phyloP scores from a whole-genome alignment of 1,284 basidiomycete species.

The Malassezia japonica region DNA sequence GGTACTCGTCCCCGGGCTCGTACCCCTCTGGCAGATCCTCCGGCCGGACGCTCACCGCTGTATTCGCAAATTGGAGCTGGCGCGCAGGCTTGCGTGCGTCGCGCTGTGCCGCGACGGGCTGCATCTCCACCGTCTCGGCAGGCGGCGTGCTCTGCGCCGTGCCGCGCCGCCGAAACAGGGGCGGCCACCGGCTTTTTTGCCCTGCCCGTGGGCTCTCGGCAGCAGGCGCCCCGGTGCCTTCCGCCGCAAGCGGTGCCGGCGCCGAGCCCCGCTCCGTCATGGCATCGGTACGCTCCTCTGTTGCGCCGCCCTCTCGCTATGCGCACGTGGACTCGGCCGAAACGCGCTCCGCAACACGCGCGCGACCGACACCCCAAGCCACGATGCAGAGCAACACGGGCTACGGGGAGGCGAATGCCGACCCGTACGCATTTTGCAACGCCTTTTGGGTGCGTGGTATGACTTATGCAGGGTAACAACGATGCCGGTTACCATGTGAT shows the following conservation, averaged over 20 bases:
- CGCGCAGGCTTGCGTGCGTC: conserved; percentile 14
- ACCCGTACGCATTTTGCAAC: conserved; percentile 71
- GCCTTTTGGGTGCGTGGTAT: conserved; percentile 64
- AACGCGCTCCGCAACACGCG: neutral
- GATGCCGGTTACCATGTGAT: conserved; percentile 85
- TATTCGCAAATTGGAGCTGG: conserved; percentile 38
- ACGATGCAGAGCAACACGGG: conserved; percentile 8
- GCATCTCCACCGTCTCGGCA: neutral
- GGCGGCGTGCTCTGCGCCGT: too few species aligned
- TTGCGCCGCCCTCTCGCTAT: too few species aligned
- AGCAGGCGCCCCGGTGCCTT: too few species aligned
- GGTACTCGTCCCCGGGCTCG: conserved; percentile 36
- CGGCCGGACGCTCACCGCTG: conserved; percentile 30
- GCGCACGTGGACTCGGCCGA: conserved; percentile 5
- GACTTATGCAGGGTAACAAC: conserved; percentile 23
- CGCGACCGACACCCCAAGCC: neutral
- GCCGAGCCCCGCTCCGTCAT: too few species aligned
- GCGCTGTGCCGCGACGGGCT: neutral
- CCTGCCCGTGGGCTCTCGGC: neutral
- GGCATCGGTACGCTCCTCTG: too few species aligned
- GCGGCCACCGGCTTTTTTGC: neutral
- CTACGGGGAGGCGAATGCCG: conserved; percentile 1
- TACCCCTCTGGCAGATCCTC: conserved; percentile 37
- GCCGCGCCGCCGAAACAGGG: neutral
- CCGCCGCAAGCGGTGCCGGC: too few species aligned